These are phyloP conservation scores for Phoenix roebelenii DNA, from an alignment of 176 grass and related monocot species.

Conservation along the genomic window DNA sequence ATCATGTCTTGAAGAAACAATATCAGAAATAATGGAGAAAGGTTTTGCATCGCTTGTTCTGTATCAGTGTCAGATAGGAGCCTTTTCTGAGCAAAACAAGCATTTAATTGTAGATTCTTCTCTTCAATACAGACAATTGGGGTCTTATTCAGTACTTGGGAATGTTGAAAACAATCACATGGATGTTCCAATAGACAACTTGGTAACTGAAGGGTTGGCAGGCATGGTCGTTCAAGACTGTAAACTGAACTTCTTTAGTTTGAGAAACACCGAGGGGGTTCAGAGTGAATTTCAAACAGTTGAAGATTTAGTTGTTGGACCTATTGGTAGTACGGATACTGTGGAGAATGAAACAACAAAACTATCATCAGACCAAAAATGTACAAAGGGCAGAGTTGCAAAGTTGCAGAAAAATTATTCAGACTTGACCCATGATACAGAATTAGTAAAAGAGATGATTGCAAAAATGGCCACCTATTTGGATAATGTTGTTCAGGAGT, in stretches of 20 bases:
- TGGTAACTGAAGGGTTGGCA: no score
- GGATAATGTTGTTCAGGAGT: constrained; percentile 10
- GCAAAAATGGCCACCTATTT: constrained; percentile 12
- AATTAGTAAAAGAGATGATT: constrained; percentile 10
- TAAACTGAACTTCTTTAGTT: neutral
- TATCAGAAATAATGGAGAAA: constrained; percentile 32
- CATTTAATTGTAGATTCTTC: constrained; percentile 15
- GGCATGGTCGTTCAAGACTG: no score
- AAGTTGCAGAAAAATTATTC: constrained; percentile 10
- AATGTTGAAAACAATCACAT: constrained; percentile 1
- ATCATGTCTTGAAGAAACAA: constrained; percentile 29
- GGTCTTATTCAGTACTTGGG: constrained; percentile 4
- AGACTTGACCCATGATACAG: constrained; percentile 9
- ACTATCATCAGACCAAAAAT: neutral
- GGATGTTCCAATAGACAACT: neutral
- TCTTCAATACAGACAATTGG: constrained; percentile 22
- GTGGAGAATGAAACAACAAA: constrained; percentile 8
- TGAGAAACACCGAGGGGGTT: neutral
- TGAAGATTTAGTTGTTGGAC: neutral
- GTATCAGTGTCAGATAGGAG: neutral
- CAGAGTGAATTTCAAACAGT: constrained; percentile 14
- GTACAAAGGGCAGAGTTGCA: neutral
- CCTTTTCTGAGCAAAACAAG: constrained; percentile 15
- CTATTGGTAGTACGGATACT: neutral
- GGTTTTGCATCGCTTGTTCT: neutral